Base-by-base conservation (phyloP, 2,329 filamentous ascomycete species). In the Neonectria magnoliae region DNA sequence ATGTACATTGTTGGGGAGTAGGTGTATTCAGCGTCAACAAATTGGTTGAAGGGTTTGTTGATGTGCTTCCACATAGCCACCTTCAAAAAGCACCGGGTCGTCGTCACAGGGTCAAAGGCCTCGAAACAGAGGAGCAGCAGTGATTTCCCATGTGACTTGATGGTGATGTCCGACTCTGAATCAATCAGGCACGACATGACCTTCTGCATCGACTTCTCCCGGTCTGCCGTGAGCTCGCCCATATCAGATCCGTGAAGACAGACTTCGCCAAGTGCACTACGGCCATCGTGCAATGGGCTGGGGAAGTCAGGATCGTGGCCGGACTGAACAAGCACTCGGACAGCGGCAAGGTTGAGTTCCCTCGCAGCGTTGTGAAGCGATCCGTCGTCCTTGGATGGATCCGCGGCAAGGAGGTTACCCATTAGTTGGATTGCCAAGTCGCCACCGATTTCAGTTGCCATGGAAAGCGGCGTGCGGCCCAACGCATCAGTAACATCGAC, bases 1-100 rank as follows among this genome's bases (percentile, higher is more conserved):
- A 89, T 81, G 73, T 91, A 91, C 79, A 88, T 89, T 4, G 89
- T 87, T 0, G 89, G 86, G 0, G 89, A 91, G 76, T 90, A 91
- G 1, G 84, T 87, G 68, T 83, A 83, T 5, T 79, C 81, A 25
- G 84, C 83, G 45, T 85, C 80, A 1, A 77, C 84, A 76, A 83
- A 88, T 64, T 83, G 79, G 68, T 89, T 88, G 71, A 83, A 87
- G 0, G 85, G 79, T 65, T 87, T 84, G 77, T 91, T 91, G 71
- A 91, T 78, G 33, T 85, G 79, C 72, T 88, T 88, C 88, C 89
- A 91, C 78, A 91, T 83, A 47, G 86, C 88, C 1, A 85, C 86
- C 70, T 89, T 88, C 8, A 92, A 80, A 1, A 91, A 82, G 0
- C 85, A 83, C 45, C 84, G 84, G 0, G 87, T 86, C 6, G 87